A percentile compares a stretch with the other conserved stretches of the same genome.
Conservation (phyloP, 805 yeast species). For the Hyphopichia homilentoma region DNA sequence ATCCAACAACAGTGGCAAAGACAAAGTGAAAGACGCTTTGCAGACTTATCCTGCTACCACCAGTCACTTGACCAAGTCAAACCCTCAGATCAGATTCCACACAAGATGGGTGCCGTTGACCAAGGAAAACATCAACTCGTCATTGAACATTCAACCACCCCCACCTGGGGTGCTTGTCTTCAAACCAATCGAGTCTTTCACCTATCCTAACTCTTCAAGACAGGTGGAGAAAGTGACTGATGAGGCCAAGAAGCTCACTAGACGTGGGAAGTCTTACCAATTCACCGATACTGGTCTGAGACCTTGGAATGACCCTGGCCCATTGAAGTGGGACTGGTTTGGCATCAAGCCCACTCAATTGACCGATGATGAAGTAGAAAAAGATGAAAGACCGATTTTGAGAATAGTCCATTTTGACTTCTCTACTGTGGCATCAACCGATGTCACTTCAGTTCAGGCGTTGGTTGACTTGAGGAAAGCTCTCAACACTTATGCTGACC, state of each 20-base stretch:
- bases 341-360: slow-evolving; percentile 9
- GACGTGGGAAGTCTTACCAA: slow-evolving; percentile 50
- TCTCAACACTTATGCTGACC: slow-evolving; percentile 67
- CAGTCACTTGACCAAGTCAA: slow-evolving; percentile 17
- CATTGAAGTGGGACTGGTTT: slow-evolving; percentile 29
- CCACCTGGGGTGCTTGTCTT: slow-evolving; percentile 90
- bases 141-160: slow-evolving; percentile 62
- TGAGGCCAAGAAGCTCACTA: slow-evolving; percentile 58
- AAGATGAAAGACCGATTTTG: slow-evolving; percentile 59
- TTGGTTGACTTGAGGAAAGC: slow-evolving; percentile 74
- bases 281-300: slow-evolving; percentile 49
- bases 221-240: slow-evolving; percentile 70
- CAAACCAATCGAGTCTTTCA: slow-evolving; percentile 75
- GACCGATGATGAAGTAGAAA: slow-evolving; percentile 11
- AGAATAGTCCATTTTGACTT: slow-evolving; percentile 78
- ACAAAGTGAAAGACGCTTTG: slow-evolving; percentile 7
- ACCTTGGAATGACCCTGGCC: slow-evolving; percentile 93
- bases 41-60: slow-evolving; percentile 13
- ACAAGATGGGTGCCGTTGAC: slow-evolving; percentile 69
- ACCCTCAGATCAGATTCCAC: slow-evolving; percentile 42
- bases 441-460: slow-evolving; percentile 76
- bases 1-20: slow-evolving; percentile 18
- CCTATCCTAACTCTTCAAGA: slow-evolving; percentile 75
- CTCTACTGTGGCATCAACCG: slow-evolving; percentile 69
- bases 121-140: slow-evolving; percentile 49